Conservation (phyloP, 2,329 filamentous ascomycete genomes). For the Parascedosporium putredinis region DNA sequence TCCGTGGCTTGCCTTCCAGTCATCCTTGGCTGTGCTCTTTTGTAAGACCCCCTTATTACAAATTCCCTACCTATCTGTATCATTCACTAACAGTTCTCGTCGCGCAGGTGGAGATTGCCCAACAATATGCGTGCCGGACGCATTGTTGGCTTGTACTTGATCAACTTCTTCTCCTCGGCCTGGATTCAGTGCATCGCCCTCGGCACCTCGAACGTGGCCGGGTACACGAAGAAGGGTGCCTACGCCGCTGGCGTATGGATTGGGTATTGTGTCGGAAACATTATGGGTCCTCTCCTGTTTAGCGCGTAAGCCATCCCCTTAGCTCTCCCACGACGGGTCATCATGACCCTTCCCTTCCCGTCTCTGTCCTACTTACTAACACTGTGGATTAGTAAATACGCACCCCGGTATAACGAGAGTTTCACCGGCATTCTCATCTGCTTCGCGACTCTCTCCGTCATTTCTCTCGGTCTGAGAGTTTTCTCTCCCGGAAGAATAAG, state of each 20-base stretch:
- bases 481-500: slow-evolving; percentile 18
- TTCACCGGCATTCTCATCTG: slow-evolving; percentile 23
- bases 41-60: slow-evolving; percentile 15
- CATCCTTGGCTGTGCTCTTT: slow-evolving; percentile 18
- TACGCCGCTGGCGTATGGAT: slow-evolving; percentile 21
- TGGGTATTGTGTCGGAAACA: slow-evolving; percentile 23
- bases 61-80: too few species aligned
- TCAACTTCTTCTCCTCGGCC: slow-evolving; percentile 21
- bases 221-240: slow-evolving; percentile 22
- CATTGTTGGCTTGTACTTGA: slow-evolving; percentile 19
- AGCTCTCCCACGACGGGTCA: not conserved
- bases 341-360: too few species aligned
- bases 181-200: slow-evolving; percentile 21
- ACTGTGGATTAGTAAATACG: slow-evolving; percentile 13
- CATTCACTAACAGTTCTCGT: not conserved
- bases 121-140: slow-evolving; percentile 14
- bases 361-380: too few species aligned
- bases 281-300: slow-evolving; percentile 22
- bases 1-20: slow-evolving; percentile 17
- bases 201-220: slow-evolving; percentile 22
- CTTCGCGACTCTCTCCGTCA: slow-evolving; percentile 20
- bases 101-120: slow-evolving; percentile 16
- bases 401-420: slow-evolving; percentile 20
- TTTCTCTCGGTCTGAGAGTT: slow-evolving; percentile 20
- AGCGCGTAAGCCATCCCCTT: slow-evolving; percentile 16